Conservation (phyloP, 352 stramenopile genomes). For the Nannochloropsis limnetica region DNA sequence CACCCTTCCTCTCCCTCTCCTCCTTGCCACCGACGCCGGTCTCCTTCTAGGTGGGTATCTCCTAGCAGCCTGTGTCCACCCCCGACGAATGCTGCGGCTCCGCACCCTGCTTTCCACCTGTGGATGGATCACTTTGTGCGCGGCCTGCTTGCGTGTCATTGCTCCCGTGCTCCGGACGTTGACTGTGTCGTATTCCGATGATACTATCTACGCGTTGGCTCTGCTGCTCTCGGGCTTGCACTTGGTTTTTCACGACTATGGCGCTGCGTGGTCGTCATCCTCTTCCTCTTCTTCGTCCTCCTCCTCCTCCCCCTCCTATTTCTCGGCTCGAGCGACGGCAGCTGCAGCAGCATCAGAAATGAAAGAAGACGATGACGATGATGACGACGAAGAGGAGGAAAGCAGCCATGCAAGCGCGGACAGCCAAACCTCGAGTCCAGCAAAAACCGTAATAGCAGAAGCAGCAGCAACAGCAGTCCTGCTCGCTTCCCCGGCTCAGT, state of each 20-base stretch:
- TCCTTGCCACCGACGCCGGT: slow-evolving; percentile 30
- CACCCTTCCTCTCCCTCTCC: slow-evolving; percentile 12
- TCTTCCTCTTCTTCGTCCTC: neutral
- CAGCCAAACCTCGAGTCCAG: neutral
- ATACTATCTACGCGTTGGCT: slow-evolving; percentile 77
- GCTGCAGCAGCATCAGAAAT: neutral
- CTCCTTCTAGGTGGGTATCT: neutral
- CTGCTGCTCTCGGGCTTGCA: slow-evolving; percentile 68
- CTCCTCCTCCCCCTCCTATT: neutral
- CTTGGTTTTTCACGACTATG: slow-evolving; percentile 78
- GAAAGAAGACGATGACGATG: neutral
- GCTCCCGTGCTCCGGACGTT: slow-evolving; percentile 76
- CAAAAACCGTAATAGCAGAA: neutral
- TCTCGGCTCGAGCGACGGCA: neutral
- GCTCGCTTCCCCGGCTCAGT: neutral
- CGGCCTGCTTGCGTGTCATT: slow-evolving; percentile 54
- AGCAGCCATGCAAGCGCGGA: too few relatives aligned
- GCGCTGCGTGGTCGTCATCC: slow-evolving; percentile 51
- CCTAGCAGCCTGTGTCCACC: neutral
- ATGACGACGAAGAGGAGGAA: neutral
- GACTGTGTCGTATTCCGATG: slow-evolving; percentile 73
- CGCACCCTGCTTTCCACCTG: slow-evolving; percentile 7
- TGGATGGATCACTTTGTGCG: slow-evolving; percentile 35
- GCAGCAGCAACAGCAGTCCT: neutral
- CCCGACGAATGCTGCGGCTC: neutral